Base-by-base conservation (phyloP, 768 basidiomycete genomes). In the Mycena sanguinolenta region DNA sequence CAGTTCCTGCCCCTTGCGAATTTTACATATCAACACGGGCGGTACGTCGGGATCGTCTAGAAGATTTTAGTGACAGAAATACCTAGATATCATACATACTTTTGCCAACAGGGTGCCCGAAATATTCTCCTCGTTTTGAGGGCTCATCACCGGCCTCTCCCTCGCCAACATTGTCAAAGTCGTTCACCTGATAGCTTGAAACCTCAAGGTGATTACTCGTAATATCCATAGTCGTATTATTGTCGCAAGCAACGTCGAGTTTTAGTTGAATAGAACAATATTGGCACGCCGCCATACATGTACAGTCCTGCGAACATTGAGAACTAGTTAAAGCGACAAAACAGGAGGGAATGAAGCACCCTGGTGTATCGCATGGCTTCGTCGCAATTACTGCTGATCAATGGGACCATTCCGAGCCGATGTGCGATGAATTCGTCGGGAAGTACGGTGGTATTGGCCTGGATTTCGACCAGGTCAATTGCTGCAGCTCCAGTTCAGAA, bases 391-490 rank as follows among this genome's bases (percentile, higher is more conserved):
- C 90, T 85, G 80, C 95, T 97, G 59, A 92, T 85, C 27, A 99
- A 85, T 10, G 98, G 98, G 32, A 99, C 87, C 90, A 98, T 93
- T 27, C 98, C 98, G 34, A 99, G 85, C 59, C 98, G 90, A 80
- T 99, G 98, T 0, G 96, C 95, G 70, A 99, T 93, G 83, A 96
- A 98, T 83, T 99, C 98, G 81, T 99, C 98, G 2, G 97, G 95
- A 25, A 99, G 83, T 4, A 98, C 97, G 2, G 95, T 91, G 6
- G 95, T 96, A 79, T 99, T 99, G 64, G 88, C 88, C 68, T 92
- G 89, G 72, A 99, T 93, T 80, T 96, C 94, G 14, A 99, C 97
- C 82, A 97, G 92, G 84, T 99, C 98, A 73, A 99, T 99, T 39
- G 97, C 98, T 98, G 76, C 25, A 72, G 42, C 17, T 44, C 21